These are phyloP conservation scores for Trifolium fragiferum DNA, from an alignment of 306 rosid genomes.

Conservation along the genomic window DNA sequence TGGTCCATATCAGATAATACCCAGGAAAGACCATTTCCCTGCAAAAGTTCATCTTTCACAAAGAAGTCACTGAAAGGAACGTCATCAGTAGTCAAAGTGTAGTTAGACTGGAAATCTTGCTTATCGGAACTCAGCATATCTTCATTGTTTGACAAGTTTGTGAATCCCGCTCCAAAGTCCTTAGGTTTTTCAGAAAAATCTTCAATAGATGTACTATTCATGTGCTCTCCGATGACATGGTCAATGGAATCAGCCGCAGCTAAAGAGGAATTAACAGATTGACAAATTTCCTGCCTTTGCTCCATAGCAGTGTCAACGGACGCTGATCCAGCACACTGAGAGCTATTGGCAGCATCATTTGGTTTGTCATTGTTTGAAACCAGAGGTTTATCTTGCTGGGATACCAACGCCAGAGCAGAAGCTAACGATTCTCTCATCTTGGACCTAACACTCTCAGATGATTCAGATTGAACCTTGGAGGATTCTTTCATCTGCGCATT, in stretches of 20 bases:
- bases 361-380: slow-evolving; percentile 28
- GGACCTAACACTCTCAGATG: slow-evolving; percentile 84
- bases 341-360: slow-evolving; percentile 36
- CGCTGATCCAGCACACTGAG: slow-evolving; percentile 34
- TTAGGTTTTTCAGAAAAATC: slow-evolving; percentile 43
- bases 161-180: slow-evolving; percentile 40
- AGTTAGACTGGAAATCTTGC: slow-evolving; percentile 65
- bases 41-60: slow-evolving; percentile 91
- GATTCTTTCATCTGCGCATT: slow-evolving; percentile 53
- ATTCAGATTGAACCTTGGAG: slow-evolving; percentile 65
- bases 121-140: slow-evolving; percentile 47
- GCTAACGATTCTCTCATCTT: slow-evolving; percentile 95
- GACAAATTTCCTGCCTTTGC: slow-evolving; percentile 43
- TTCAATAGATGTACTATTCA: slow-evolving; percentile 36
- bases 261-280: slow-evolving; percentile 46
- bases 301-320: slow-evolving; percentile 41
- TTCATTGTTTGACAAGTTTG: slow-evolving; percentile 42
- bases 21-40: slow-evolving; percentile 98
- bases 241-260: slow-evolving; percentile 44
- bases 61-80: slow-evolving; percentile 79
- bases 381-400: slow-evolving; percentile 54
- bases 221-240: slow-evolving; percentile 41
- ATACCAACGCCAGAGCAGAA: slow-evolving; percentile 77
- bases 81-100: slow-evolving; percentile 69
- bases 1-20: slow-evolving; percentile 62